Base-by-base conservation (phyloP, 495 filamentous ascomycete genomes). In the Halenospora varia region DNA sequence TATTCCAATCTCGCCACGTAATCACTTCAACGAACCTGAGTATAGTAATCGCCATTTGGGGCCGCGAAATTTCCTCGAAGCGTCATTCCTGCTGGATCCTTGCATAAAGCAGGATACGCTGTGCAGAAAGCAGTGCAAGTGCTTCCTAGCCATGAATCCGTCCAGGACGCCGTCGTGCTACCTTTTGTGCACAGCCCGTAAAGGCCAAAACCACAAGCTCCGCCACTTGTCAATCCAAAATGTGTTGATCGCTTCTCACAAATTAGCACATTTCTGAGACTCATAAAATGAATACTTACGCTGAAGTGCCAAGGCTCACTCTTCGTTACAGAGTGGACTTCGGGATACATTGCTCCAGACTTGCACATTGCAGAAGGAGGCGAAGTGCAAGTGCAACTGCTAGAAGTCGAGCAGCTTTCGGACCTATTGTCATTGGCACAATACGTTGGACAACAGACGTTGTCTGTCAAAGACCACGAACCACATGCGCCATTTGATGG, bases 21-120 rank as follows among this genome's bases (percentile, higher is more conserved):
- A 35, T 35, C 29, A 50, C 9, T 8, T 6, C 24, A 9, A 20
- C 45, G 19, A 26, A 60, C 57, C 51, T 60, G 57, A 0, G 57
- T 49, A 20, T 54, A 60, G 19, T 60, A 60, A 25, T 60, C 57
- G 2, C 57, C 51, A 22, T 60, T 60, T 15, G 57, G 57, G n/a
- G 57, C 51, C 3, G 57, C 57, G 40, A 60, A 60, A 18, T 60
- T 60, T 4, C 57, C 57, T 25, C 57, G 4, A 19, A 60, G 13
- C 11, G 57, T 60, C 4, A 47, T 20, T 13, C 18, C 25, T 0
- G 26, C 19, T 23, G 57, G 57, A 29, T 60, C 57, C 17, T 54
- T 25, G 48, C 57, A 60, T 2, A 60, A 35, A 23, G 50, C 4
- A 2, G 57, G 57, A 22, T 60, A 60, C 8, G 50, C 57, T 2